A percentile compares a stretch with the other conserved stretches of the same genome.
These are phyloP conservation scores for Saturnispora ahearnii DNA, from an alignment of 805 yeast genomes.

Conservation along the genomic window DNA sequence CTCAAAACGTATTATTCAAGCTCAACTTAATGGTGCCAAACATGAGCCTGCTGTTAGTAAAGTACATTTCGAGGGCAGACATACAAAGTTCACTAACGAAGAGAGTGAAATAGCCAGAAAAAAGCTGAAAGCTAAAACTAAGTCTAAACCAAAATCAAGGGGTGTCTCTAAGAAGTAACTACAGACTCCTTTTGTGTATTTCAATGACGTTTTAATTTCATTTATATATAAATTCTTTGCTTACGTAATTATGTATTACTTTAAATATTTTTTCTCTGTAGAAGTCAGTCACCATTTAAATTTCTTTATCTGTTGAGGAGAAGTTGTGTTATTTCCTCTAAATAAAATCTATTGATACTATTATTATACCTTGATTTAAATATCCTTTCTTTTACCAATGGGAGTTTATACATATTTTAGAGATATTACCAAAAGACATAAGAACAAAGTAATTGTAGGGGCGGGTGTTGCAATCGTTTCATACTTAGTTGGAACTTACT, in stretches of 20 bases:
- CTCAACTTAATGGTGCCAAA: conserved; percentile 12
- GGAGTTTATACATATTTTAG: conserved; percentile 18
- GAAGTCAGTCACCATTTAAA: not conserved
- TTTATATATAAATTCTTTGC: not conserved
- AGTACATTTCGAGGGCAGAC: conserved; percentile 44
- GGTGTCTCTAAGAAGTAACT: not conserved
- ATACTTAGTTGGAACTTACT: conserved; percentile 35
- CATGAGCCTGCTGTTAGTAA: conserved; percentile 43
- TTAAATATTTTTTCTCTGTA: not conserved
- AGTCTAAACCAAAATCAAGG: not conserved
- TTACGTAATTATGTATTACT: not conserved
- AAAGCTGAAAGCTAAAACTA: not conserved
- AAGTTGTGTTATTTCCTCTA: not conserved
- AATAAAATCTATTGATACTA: too few species aligned
- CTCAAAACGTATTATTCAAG: conserved; percentile 25
- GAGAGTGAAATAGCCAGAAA: not conserved
- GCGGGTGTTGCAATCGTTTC: conserved; percentile 37
- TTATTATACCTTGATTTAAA: too few species aligned
- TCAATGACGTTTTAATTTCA: not conserved
- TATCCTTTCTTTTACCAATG: not conserved
- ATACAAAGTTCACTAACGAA: conserved; percentile 34
- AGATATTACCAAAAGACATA: conserved; percentile 36
- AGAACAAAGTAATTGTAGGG: conserved; percentile 34
- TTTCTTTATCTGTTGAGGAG: not conserved
- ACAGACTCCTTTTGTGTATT: not conserved